phyloP scores from a whole-genome alignment of 2,329 filamentous ascomycete genomes.

The Fusarium chlamydosporum region DNA sequence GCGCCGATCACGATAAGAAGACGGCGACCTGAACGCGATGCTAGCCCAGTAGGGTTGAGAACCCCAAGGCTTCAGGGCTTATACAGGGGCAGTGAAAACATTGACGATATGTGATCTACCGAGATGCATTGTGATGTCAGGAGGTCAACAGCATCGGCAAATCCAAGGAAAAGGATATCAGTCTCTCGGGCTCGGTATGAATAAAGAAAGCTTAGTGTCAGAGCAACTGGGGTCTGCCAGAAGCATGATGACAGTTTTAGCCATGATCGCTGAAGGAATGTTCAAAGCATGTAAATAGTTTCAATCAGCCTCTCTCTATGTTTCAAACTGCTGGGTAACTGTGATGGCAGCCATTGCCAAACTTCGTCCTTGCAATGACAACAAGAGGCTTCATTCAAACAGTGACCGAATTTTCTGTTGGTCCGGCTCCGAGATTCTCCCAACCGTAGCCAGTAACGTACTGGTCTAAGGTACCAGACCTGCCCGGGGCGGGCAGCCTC shows the following conservation, averaged over 20 bases:
- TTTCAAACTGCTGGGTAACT: constrained; percentile 10
- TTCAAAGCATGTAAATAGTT: constrained; percentile 4
- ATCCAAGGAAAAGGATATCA: constrained; percentile 22
- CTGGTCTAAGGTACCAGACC: not conserved
- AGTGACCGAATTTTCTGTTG: constrained; percentile 20
- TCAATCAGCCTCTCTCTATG: not conserved
- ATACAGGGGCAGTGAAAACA: constrained; percentile 65
- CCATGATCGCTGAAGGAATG: not conserved
- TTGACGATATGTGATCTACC: constrained; percentile 54
- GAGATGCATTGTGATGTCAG: constrained; percentile 22
- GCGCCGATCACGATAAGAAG: constrained; percentile 14
- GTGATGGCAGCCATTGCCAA: no score
- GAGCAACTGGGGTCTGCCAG: constrained; percentile 1
- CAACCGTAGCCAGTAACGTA: constrained; percentile 4
- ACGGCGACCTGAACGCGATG: constrained; percentile 46
- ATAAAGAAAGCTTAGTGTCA: constrained; percentile 15
- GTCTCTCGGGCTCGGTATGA: constrained; percentile 18
- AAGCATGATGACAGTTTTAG: constrained; percentile 1
- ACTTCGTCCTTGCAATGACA: not conserved
- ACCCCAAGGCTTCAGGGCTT: constrained; percentile 63
- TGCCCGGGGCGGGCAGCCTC: constrained; percentile 7
- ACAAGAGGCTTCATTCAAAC: constrained; percentile 5
- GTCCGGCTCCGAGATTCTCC: constrained; percentile 19
- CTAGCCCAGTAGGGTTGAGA: constrained; percentile 57
- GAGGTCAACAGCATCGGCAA: constrained; percentile 8